Base-by-base conservation (phyloP, 306 rosid genomes). In the Glycine tomentella region DNA sequence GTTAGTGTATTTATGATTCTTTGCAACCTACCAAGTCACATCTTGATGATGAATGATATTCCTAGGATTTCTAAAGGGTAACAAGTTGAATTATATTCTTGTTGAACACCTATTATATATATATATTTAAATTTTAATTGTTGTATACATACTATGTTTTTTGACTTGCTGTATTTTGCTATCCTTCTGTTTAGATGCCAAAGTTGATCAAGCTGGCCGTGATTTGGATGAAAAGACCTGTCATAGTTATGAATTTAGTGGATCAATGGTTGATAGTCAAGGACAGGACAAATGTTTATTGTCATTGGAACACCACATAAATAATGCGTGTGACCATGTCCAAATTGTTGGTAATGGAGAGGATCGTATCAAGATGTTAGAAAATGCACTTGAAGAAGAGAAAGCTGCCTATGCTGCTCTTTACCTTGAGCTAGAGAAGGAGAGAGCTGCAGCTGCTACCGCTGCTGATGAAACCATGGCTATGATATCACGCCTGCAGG, bases 401-500 rank as follows among this genome's bases (percentile, higher is more conserved):
- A 91, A 36, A 82, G 79, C 88, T 14, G 92, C 92, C 56, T 87
- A 79, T 52, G 87, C 89, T 63, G 77, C 89, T 82, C 97, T 96
- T 55, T 90, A 73, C 89, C 64, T 90, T 56, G 99, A 96, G 88
- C 92, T 96, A 75, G 99, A 96, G 86, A 87, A 96, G 89, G 99
- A 93, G 92, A 88, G 97, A 88, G 92, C 97, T 75, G 94, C 99
- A 15, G 89, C 99, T 80, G 97, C 97, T 76, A 86, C 82, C 71
- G 97, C 99, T 49, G 97, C 98, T 2, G 98, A 96, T 58, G 98
- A 96, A 89, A 91, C 98, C n/a, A 90, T 96, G 94, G 94, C 98
- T 38, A 93, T 90, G 99, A 93, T 96, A 81, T 84, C 72, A 1
- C 98, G 98, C 51, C 86, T 96, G 82, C 97, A 96, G 75, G 91